Evolutionary conservation across 495 filamentous ascomycete genomes (phyloP), one percentile per base, ranked within the genome.

Genomic region (Xylaria longipes): DNA sequence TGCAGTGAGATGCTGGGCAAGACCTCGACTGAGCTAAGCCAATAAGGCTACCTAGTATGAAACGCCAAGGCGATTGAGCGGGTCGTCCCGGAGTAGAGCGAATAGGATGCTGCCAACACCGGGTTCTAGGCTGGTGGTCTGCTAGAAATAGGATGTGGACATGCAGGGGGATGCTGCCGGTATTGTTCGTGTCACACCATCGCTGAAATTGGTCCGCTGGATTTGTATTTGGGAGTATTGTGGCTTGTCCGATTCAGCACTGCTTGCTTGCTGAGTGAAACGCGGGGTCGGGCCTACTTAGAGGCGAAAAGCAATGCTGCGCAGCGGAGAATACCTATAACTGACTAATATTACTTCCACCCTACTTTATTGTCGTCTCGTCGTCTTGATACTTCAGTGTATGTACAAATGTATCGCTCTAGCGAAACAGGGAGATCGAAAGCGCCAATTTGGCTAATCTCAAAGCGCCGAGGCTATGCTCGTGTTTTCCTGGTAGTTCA

Each of bases 91-190:
- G 66, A n/a, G 7, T 37, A 61, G 54, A 61, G 66, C 66, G 66
- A 69, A 69, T 69, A 25, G 20, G 22, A 61, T 45, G 39, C 31
- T 56, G 66, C 35, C 66, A 69, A 22, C 66, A n/a, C 39, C 31
- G 1, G 12, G 66, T 15, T 69, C 66, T 48, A 60, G 54, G 35
- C 39, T 48, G 37, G 35, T 45, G 5, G 17, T 11, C 20, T 60
- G 37, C 52, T 17, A 56, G 48, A 69, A 69, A 69, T 69, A 69
- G 66, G 46, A 67, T 54, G 48, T 56, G 65, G 65, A 67, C 9
- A 66, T 27, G 17, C 63, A 65, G 63, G 41, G 43, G 9, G 9
- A 65, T 9, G 58, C 43, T 35, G 9, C 35, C 43, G 63, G 63
- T 65, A 65, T 35, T 62, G 25, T 52, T 48, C 27, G 31, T 52